These are phyloP conservation scores for Tetrapisispora fleetii DNA, from an alignment of 805 yeast species.

Conservation along the genomic window DNA sequence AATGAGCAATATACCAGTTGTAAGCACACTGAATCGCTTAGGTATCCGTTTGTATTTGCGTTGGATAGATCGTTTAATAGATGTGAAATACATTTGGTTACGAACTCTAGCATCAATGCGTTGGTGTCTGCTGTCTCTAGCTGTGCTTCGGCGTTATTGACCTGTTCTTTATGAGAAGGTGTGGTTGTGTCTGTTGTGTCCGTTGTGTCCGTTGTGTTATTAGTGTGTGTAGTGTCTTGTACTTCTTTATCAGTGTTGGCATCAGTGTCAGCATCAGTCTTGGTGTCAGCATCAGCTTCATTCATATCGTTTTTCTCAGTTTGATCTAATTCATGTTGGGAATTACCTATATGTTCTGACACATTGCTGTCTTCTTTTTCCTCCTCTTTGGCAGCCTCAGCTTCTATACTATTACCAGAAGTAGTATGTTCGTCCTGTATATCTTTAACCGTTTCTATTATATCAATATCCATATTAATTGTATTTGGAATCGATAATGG, in stretches of 20 bases:
- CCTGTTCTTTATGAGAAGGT: not conserved
- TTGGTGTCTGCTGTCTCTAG: slow-evolving; percentile 7
- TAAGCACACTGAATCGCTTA: slow-evolving; percentile 58
- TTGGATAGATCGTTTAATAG: slow-evolving; percentile 20
- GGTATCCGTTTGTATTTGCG: slow-evolving; percentile 29
- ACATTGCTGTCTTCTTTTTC: not conserved
- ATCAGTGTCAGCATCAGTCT: too few relatives aligned
- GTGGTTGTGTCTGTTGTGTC: not conserved
- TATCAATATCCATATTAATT: not conserved
- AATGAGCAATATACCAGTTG: slow-evolving; percentile 87
- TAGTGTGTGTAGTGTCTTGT: too few relatives aligned
- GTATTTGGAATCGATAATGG: not conserved
- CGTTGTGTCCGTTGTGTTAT: too few relatives aligned
- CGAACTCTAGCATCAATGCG: slow-evolving; percentile 28
- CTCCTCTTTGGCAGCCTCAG: not conserved
- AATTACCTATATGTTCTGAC: not conserved
- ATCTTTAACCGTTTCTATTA: not conserved
- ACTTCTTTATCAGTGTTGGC: too few relatives aligned
- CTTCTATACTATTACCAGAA: too few relatives aligned
- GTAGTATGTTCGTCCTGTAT: not conserved
- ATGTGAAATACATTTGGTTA: slow-evolving; percentile 26
- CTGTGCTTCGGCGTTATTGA: not conserved
- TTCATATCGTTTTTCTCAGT: not conserved
- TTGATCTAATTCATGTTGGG: not conserved
- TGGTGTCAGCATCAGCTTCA: not conserved